Percentiles rank a stretch among this genome's conserved stretches.
phyloP scores from a whole-genome alignment of 1,284 basidiomycete genomes.

The Ustilago bromivora region DNA sequence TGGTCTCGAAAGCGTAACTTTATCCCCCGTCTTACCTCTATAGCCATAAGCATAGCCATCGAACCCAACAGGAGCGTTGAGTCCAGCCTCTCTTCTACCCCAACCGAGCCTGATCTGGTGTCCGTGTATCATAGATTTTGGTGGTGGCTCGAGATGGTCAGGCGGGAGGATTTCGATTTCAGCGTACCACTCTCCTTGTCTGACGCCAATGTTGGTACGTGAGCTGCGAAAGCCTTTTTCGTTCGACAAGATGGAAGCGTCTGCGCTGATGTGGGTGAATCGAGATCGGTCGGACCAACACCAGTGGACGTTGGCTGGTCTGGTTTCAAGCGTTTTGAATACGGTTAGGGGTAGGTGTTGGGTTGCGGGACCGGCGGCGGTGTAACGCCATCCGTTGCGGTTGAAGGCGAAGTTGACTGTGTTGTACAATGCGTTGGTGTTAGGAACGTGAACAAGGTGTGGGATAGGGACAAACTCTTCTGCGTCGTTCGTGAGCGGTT shows the following conservation, averaged over 20 bases:
- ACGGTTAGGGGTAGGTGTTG: constrained; percentile 55
- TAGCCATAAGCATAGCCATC: constrained; percentile 94
- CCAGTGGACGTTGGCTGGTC: constrained; percentile 62
- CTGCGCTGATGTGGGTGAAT: constrained; percentile 81
- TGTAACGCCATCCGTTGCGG: constrained; percentile 65
- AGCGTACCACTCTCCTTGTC: constrained; percentile 93
- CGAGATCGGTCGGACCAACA: constrained; percentile 77
- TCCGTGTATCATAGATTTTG: constrained; percentile 71
- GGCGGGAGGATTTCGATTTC: constrained; percentile 84
- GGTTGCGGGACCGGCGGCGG: constrained; percentile 60
- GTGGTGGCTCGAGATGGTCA: constrained; percentile 39
- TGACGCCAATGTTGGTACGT: constrained; percentile 86
- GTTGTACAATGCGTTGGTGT: constrained; percentile 37
- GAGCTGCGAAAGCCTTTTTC: constrained; percentile 91
- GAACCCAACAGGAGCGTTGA: constrained; percentile 91
- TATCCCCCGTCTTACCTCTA: constrained; percentile 91
- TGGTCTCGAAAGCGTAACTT: constrained; percentile 84
- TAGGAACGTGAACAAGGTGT: constrained; percentile 31
- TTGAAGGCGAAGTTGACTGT: constrained; percentile 61
- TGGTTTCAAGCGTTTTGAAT: constrained; percentile 60
- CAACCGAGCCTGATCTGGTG: constrained; percentile 91
- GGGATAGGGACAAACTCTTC: constrained; percentile 60
- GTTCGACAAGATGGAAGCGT: constrained; percentile 82
- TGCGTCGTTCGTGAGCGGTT: constrained; percentile 52
- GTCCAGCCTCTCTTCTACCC: constrained; percentile 87